phyloP scores from a whole-genome alignment of 1,284 basidiomycete genomes.

The Neonothopanus nambi region DNA sequence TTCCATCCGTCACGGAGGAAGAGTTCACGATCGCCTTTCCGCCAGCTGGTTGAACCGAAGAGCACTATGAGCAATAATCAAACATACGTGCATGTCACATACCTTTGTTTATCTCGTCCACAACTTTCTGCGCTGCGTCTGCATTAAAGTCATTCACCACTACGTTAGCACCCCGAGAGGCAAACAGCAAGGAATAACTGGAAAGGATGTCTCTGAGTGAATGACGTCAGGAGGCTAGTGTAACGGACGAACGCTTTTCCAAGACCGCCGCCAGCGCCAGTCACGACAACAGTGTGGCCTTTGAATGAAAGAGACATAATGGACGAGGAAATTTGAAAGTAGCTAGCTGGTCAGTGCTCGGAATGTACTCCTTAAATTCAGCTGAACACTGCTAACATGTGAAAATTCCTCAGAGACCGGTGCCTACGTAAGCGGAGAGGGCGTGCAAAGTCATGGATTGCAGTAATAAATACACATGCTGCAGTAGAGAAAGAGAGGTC shows the following conservation, averaged over 20 bases:
- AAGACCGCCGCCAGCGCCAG: constrained; percentile 94
- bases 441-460: no score
- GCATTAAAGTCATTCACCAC: constrained; percentile 95
- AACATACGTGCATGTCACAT: constrained; percentile 22
- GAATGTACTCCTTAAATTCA: no score
- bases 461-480: constrained; percentile 12
- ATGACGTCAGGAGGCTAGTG: not conserved
- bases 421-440: not conserved
- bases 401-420: not conserved
- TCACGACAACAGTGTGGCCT: constrained; percentile 91
- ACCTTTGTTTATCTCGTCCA: constrained; percentile 88
- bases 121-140: constrained; percentile 89
- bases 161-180: constrained; percentile 88
- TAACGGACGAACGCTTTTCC: constrained; percentile 75
- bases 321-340: constrained; percentile 12
- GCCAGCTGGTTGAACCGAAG: constrained; percentile 54
- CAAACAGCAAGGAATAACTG: constrained; percentile 91
- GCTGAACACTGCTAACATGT: no score
- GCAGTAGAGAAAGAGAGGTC: constrained; percentile 28
- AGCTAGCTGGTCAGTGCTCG: no score
- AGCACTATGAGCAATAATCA: constrained; percentile 3
- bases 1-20: constrained; percentile 89
- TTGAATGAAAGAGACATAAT: constrained; percentile 78
- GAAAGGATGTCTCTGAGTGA: not conserved
- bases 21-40: constrained; percentile 88